Evolutionary conservation across 768 basidiomycete genomes (phyloP), one percentile per base, ranked within the genome.

Genomic region (Calocybe indica): DNA sequence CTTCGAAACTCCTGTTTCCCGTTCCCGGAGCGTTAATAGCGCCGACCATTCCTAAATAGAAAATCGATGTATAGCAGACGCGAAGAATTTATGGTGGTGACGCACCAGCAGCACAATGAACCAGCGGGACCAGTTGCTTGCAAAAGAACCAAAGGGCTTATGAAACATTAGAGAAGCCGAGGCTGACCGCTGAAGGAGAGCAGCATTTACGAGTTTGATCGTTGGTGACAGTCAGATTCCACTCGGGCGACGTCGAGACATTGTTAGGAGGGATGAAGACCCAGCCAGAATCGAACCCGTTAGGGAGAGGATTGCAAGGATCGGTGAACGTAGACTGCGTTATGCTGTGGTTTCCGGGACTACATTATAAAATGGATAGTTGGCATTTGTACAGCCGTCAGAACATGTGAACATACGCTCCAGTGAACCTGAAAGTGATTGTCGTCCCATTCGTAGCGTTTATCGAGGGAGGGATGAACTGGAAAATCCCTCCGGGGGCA

Each of bases 111-210:
- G 48, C 40, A 53, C 79, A 80, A 59, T 82, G 79, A 9, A 66
- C 59, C 1, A 37, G 1, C 1, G 71, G 72, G 3, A 44, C 2
- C 9, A 69, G 58, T 56, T 75, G 75, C 50, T 77, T 75, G 67
- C 80, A 82, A 71, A 66, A 80, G 70, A 79, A 79, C 75, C 76
- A 82, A 39, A 80, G 69, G 4, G 78, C 78, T 66, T 5, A 14
- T 37, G n/a, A 8, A 7, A 7, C 38, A 28, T 42, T 51, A 28
- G 52, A 47, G 55, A 58, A 61, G 15, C 55, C 49, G 45, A 53
- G 65, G 49, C 49, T 57, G 51, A 55, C 12, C 15, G 31, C 10
- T 15, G 29, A 31, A 29, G 22, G 14, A 43, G 31, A 48, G 41
- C 15, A 47, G 15, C 5, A 15, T 6, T 61, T 75, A 53, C 47